Percentiles rank a stretch among this genome's conserved stretches.
These are phyloP conservation scores for Mortierella sp. DNA, from an alignment of 371 early-diverging fungal genomes.

Conservation along the genomic window DNA sequence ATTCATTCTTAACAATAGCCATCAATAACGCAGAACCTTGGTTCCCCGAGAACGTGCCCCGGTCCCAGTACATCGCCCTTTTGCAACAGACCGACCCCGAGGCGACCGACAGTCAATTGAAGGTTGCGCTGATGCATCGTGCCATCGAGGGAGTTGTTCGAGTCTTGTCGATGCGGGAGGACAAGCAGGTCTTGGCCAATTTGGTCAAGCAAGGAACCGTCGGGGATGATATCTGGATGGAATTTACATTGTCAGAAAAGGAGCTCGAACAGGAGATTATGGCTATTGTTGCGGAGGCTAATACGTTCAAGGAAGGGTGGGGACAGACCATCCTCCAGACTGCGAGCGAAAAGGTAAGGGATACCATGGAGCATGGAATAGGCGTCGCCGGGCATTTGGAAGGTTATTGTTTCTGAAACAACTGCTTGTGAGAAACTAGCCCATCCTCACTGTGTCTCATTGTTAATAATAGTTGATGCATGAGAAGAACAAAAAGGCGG, in stretches of 20 bases:
- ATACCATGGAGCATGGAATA: not conserved
- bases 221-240: constrained; percentile 90
- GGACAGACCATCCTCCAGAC: constrained; percentile 87
- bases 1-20: constrained; percentile 33
- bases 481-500: constrained; percentile 66
- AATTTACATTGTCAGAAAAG: constrained; percentile 85
- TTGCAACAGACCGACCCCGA: constrained; percentile 71
- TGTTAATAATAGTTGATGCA: constrained; percentile 43
- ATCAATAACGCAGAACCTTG: constrained; percentile 70
- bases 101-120: constrained; percentile 73
- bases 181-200: constrained; percentile 84
- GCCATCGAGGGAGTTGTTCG: constrained; percentile 89
- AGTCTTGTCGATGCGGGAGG: constrained; percentile 81
- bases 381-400: not conserved
- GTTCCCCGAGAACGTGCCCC: constrained; percentile 77
- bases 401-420: no score
- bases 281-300: constrained; percentile 85
- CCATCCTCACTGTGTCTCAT: not conserved
- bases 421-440: no score
- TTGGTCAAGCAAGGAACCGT: constrained; percentile 89
- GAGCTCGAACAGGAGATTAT: constrained; percentile 87
- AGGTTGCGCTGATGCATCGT: constrained; percentile 85
- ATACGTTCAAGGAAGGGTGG: constrained; percentile 89
- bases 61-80: constrained; percentile 80
- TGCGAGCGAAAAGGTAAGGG: constrained; percentile 80